Percentiles rank a stretch among this genome's conserved stretches.
Evolutionary conservation across 371 early-diverging fungal genomes (phyloP).

Genomic region (Sporodiniella umbellata): DNA sequence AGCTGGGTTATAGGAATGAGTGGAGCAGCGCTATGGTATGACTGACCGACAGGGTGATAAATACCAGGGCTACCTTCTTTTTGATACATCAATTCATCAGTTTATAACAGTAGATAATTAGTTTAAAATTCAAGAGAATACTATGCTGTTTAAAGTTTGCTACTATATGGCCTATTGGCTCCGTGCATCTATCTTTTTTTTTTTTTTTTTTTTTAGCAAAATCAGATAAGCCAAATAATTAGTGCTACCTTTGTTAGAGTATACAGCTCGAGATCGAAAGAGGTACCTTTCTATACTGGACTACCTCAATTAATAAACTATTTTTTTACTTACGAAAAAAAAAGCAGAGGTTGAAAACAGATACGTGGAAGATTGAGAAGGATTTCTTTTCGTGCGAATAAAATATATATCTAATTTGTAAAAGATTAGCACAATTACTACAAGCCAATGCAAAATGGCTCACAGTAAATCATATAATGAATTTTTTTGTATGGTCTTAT

Average conservation of each 20-base stretch:
- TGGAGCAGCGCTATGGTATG: slow-evolving; percentile 32
- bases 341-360: slow-evolving; percentile 32
- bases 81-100: slow-evolving; percentile 22
- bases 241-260: slow-evolving; percentile 38
- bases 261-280: slow-evolving; percentile 26
- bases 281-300: slow-evolving; percentile 26
- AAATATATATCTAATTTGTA: too few relatives aligned
- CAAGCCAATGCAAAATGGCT: too few relatives aligned
- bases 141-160: too few relatives aligned
- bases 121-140: too few relatives aligned
- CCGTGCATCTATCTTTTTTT: slow-evolving; percentile 36
- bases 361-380: too few relatives aligned
- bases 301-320: slow-evolving; percentile 34
- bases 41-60: slow-evolving; percentile 32
- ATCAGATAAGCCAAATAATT: too few relatives aligned
- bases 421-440: too few relatives aligned
- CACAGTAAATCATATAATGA: too few relatives aligned
- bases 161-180: slow-evolving; percentile 27
- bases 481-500: too few relatives aligned
- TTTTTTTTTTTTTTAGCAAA: too few relatives aligned
- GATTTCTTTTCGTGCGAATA: too few relatives aligned
- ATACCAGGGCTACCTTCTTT: slow-evolving; percentile 22
- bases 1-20: slow-evolving; percentile 33
- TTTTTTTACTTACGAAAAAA: slow-evolving; percentile 36
- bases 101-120: slow-evolving; percentile 31